Conservation (phyloP, 352 stramenopile genomes). For the Pelagophyceae sp. region DNA sequence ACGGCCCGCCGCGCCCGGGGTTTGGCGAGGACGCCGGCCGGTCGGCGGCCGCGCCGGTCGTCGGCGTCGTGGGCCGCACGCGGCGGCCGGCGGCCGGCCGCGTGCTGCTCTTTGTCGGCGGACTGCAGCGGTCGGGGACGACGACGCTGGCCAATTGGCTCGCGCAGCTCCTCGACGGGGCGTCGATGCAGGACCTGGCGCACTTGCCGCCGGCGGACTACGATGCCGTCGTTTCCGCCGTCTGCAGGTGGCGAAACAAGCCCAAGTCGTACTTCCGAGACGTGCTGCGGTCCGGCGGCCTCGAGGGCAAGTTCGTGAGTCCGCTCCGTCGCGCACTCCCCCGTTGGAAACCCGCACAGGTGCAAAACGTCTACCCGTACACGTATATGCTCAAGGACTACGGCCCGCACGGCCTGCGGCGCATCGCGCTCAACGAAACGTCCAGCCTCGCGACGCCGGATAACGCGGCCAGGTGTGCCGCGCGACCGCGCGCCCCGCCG, state of each 20-base stretch:
- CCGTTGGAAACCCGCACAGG: too few species aligned
- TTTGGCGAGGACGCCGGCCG: too few species aligned
- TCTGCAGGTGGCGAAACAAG: not conserved
- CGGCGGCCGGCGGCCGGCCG: not conserved
- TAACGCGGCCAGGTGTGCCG: not conserved
- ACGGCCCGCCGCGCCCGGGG: too few species aligned
- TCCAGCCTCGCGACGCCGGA: not conserved
- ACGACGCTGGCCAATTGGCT: constrained; percentile 11
- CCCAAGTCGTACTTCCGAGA: constrained; percentile 4
- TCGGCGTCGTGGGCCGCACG: too few species aligned
- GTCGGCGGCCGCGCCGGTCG: too few species aligned
- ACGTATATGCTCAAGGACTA: constrained; percentile 9
- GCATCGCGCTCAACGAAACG: not conserved
- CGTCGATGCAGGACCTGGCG: not conserved
- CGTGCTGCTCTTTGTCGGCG: constrained; percentile 17
- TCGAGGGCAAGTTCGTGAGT: constrained; percentile 25
- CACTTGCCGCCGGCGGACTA: not conserved
- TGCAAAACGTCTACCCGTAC: constrained; percentile 24
- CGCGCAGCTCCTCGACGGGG: not conserved
- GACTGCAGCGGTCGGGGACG: constrained; percentile 19
- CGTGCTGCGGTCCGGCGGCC: constrained; percentile 3
- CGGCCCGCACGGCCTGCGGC: not conserved
- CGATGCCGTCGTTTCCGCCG: not conserved
- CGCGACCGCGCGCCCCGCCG: too few species aligned
- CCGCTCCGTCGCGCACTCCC: too few species aligned